Evolutionary conservation across 2,329 filamentous ascomycete genomes (phyloP).

Genomic region (Botrytis aclada): DNA sequence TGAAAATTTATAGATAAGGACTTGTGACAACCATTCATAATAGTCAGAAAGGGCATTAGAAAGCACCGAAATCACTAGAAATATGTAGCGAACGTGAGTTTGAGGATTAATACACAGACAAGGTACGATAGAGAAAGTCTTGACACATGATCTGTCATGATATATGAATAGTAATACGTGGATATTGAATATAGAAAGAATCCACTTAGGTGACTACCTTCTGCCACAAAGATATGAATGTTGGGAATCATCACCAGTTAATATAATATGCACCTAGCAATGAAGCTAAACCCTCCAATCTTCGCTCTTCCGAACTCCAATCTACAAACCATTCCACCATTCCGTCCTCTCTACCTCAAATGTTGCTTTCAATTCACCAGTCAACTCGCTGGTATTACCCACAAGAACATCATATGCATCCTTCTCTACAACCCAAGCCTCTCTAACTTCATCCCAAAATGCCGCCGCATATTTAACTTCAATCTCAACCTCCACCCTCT

Average conservation of each 20-base stretch:
- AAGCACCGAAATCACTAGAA: accelerated
- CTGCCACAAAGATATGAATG: neutral
- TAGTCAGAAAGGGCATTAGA: accelerated
- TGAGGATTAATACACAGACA: neutral
- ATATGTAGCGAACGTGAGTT: neutral
- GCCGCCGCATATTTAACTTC: conserved; percentile 41
- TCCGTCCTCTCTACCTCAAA: conserved; percentile 60
- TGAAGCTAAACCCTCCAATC: neutral
- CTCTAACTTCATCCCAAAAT: conserved; percentile 44
- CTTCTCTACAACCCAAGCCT: conserved; percentile 41
- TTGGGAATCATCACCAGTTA: too few relatives aligned
- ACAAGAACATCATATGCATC: conserved; percentile 42
- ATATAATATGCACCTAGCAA: too few relatives aligned
- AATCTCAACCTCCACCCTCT: conserved; percentile 54
- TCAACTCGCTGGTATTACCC: conserved; percentile 43
- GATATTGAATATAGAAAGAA: neutral
- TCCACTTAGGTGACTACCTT: neutral
- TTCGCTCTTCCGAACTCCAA: neutral
- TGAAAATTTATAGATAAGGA: neutral
- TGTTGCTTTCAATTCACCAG: conserved; percentile 47
- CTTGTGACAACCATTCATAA: neutral
- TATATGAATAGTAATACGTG: neutral
- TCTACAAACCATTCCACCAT: conserved; percentile 65
- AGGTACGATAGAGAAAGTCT: neutral
- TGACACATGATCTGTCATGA: accelerated